Evolutionary conservation across 2,329 filamentous ascomycete genomes (phyloP).

Genomic region (Fusarium paranaense): DNA sequence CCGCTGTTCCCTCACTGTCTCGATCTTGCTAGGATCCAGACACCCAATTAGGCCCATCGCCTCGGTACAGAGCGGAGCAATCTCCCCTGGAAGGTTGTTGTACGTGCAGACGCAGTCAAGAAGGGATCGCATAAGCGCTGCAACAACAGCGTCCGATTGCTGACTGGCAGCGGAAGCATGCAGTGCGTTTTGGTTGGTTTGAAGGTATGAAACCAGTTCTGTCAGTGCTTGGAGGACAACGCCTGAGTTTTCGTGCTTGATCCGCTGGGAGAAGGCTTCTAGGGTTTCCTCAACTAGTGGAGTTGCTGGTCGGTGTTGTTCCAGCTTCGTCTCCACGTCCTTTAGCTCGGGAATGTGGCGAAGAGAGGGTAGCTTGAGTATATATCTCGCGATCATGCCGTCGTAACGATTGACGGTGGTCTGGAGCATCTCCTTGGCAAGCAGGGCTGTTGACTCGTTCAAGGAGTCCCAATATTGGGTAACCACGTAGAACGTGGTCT

Average conservation of each 20-base stretch:
- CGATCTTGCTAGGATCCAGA: conserved; percentile 89
- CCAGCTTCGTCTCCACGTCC: conserved; percentile 74
- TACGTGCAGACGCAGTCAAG: conserved; percentile 89
- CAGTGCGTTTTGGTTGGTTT: conserved; percentile 78
- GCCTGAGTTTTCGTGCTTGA: conserved; percentile 84
- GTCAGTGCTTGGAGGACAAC: conserved; percentile 85
- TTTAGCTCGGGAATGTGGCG: conserved; percentile 75
- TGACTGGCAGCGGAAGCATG: conserved; percentile 85
- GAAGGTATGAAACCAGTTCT: conserved; percentile 81
- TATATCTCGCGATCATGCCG: conserved; percentile 71
- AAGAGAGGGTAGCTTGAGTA: conserved; percentile 83
- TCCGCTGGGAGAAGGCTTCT: conserved; percentile 77
- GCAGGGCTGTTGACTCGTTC: conserved; percentile 67
- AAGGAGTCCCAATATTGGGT: conserved; percentile 82
- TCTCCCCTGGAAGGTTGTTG: conserved; percentile 73
- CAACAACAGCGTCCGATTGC: conserved; percentile 81
- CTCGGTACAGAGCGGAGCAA: conserved; percentile 80
- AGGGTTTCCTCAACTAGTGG: conserved; percentile 67
- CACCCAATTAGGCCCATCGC: conserved; percentile 92
- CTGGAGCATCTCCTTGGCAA: conserved; percentile 72
- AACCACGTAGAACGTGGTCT: conserved; percentile 91
- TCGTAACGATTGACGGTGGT: conserved; percentile 74
- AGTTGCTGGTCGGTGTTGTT: conserved; percentile 67
- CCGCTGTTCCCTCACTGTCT: conserved; percentile 80
- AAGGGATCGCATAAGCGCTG: conserved; percentile 78